Percentiles rank a stretch among this genome's conserved stretches.
Conservation (phyloP, 306 rosid species). For the Cucurbita argyrosperma region DNA sequence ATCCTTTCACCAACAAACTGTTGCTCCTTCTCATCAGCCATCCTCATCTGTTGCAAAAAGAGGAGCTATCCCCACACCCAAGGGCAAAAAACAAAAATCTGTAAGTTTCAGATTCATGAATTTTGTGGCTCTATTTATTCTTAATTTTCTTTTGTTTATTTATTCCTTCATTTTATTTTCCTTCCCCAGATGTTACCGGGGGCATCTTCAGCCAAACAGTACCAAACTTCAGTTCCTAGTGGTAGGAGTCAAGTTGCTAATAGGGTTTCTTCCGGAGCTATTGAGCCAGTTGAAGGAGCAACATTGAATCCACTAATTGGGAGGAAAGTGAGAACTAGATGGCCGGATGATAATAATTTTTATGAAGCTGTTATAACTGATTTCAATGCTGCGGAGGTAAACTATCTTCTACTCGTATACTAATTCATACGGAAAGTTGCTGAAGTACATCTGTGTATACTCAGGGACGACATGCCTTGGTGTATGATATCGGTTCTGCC, state of each 20-base stretch:
- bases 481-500: conserved; percentile 58
- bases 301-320: conserved; percentile 46
- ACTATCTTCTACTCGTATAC: neutral
- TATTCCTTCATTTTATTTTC: neutral
- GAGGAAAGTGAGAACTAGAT: conserved; percentile 74
- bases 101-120: conserved; percentile 30
- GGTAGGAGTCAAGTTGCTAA: conserved; percentile 61
- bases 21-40: conserved; percentile 64
- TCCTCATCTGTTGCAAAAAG: conserved; percentile 64
- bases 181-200: conserved; percentile 44
- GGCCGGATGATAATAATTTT: conserved; percentile 94
- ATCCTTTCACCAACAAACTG: conserved; percentile 50
- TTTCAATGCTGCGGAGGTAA: conserved; percentile 58
- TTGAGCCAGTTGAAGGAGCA: conserved; percentile 53
- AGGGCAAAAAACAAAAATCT: conserved; percentile 76
- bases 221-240: conserved; percentile 49
- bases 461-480: conserved; percentile 78
- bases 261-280: conserved; percentile 48
- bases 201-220: conserved; percentile 53
- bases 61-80: conserved; percentile 56
- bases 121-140: neutral
- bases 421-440: conserved; percentile 2
- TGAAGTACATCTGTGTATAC: conserved; percentile 9
- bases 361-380: conserved; percentile 77
- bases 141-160: neutral